These are phyloP conservation scores for Cladophialophora bantiana DNA, from an alignment of 2,329 filamentous ascomycete genomes.

Conservation along the genomic window DNA sequence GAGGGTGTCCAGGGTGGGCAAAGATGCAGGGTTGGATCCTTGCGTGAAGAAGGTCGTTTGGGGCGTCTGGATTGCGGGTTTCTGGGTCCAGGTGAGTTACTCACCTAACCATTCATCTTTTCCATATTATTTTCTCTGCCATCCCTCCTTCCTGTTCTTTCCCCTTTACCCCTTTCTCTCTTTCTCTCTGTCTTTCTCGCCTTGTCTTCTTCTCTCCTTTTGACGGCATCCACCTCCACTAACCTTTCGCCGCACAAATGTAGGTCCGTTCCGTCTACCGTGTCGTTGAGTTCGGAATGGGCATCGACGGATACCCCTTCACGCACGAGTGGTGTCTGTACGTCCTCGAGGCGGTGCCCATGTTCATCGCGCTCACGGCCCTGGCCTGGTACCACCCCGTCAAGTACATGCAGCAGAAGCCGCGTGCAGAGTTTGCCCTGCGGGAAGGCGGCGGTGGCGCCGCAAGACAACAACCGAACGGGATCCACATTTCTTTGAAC, in stretches of 20 bases:
- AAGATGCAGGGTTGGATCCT: conserved; percentile 50
- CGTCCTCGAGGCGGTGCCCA: conserved; percentile 53
- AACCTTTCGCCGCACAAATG: neutral
- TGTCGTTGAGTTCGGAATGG: conserved; percentile 56
- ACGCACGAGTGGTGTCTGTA: conserved; percentile 54
- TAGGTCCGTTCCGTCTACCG: conserved; percentile 49
- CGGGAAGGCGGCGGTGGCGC: neutral
- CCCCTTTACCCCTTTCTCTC: conserved; percentile 17
- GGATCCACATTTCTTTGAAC: neutral
- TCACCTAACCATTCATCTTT: neutral
- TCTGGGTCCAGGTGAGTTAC: conserved; percentile 53
- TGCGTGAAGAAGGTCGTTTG: conserved; percentile 51
- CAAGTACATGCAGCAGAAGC: conserved; percentile 35
- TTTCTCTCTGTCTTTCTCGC: no score
- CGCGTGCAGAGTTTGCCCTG: conserved; percentile 13
- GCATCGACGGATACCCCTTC: conserved; percentile 52
- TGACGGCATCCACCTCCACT: neutral
- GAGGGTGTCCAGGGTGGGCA: conserved; percentile 41
- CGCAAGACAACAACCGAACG: neutral
- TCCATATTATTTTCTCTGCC: no score
- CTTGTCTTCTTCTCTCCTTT: neutral
- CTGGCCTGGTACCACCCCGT: conserved; percentile 61
- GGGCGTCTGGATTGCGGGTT: conserved; percentile 55
- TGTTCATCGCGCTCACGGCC: conserved; percentile 55
- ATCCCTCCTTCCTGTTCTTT: neutral